These are phyloP conservation scores for Spathaspora arborariae DNA, from an alignment of 805 yeast species.

Conservation along the genomic window DNA sequence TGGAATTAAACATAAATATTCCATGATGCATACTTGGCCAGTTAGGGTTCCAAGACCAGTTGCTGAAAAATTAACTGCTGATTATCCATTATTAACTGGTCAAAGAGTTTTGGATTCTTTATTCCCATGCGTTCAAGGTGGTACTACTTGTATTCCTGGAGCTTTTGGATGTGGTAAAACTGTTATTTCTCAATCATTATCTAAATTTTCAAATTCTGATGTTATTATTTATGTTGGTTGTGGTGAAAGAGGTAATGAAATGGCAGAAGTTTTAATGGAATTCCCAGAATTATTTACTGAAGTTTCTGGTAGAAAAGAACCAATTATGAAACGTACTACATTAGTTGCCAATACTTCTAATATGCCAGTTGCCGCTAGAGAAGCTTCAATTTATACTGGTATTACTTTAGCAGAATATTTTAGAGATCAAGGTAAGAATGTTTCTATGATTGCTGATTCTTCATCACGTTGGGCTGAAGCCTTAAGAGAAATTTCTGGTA, in stretches of 20 bases:
- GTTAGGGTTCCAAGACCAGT: slow-evolving; percentile 99
- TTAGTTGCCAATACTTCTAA: slow-evolving; percentile 98
- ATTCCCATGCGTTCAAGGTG: slow-evolving; percentile 99
- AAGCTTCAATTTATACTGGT: slow-evolving; percentile 98
- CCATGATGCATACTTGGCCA: slow-evolving; percentile 99
- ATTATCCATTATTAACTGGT: slow-evolving; percentile 94
- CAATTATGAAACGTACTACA: slow-evolving; percentile 99
- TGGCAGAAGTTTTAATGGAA: slow-evolving; percentile 99
- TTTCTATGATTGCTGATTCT: slow-evolving; percentile 99
- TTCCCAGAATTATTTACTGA: slow-evolving; percentile 97
- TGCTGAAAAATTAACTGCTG: slow-evolving; percentile 88
- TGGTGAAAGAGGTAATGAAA: slow-evolving; percentile 98
- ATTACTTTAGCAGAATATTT: slow-evolving; percentile 97
- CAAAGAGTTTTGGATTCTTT: slow-evolving; percentile 97
- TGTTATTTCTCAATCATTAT: slow-evolving; percentile 94
- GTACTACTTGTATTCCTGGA: slow-evolving; percentile 99
- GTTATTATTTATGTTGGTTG: slow-evolving; percentile 92
- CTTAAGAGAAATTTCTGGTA: slow-evolving; percentile 98
- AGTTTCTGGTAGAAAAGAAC: slow-evolving; percentile 89
- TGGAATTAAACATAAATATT: slow-evolving; percentile 73
- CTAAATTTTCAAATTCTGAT: slow-evolving; percentile 97
- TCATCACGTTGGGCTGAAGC: slow-evolving; percentile 99
- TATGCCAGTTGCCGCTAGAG: slow-evolving; percentile 99
- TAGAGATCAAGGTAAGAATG: slow-evolving; percentile 99
- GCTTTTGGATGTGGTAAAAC: slow-evolving; percentile 99